phyloP scores from a whole-genome alignment of 768 basidiomycete species.

The Fomitopsis serialis region DNA sequence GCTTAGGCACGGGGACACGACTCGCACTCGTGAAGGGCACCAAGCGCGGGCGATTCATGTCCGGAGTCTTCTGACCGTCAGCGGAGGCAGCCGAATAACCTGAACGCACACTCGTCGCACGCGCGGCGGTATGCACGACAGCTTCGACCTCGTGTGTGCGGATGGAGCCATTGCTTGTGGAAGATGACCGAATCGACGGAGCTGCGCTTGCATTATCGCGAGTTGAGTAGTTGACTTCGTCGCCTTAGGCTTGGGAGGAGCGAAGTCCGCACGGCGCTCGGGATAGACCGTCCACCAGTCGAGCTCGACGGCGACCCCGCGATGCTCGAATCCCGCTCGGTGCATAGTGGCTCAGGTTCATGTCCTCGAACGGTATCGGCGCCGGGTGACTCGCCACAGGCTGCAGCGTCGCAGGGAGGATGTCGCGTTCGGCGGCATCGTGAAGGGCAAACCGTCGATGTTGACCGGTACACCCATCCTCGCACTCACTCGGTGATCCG shows the following conservation, averaged over 20 bases:
- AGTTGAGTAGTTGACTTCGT: conserved; percentile 23
- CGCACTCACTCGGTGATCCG: conserved; percentile 9
- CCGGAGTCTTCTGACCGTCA: not conserved
- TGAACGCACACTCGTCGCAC: conserved; percentile 51
- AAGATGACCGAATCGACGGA: conserved; percentile 21
- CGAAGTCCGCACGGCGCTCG: conserved; percentile 65
- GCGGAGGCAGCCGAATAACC: conserved; percentile 32
- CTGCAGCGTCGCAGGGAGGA: conserved; percentile 4
- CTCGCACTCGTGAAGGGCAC: conserved; percentile 69
- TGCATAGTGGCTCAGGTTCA: conserved; percentile 24
- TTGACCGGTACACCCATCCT: conserved; percentile 4
- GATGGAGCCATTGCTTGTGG: conserved; percentile 24
- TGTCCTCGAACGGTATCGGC: conserved; percentile 35
- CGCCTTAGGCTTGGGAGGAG: conserved; percentile 44
- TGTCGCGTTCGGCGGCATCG: conserved; percentile 7
- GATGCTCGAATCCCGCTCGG: conserved; percentile 42
- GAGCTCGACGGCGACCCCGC: conserved; percentile 59
- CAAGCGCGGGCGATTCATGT: conserved; percentile 45
- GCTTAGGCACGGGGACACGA: conserved; percentile 57
- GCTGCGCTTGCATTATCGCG: conserved; percentile 24
- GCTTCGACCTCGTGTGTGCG: conserved; percentile 38
- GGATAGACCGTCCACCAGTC: conserved; percentile 60
- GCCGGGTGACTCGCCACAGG: conserved; percentile 9
- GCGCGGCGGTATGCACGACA: conserved; percentile 41
- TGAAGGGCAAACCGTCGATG: conserved; percentile 10